phyloP scores from a whole-genome alignment of 2,329 filamentous ascomycete genomes.

The Aspergillus pseudoterreus region DNA sequence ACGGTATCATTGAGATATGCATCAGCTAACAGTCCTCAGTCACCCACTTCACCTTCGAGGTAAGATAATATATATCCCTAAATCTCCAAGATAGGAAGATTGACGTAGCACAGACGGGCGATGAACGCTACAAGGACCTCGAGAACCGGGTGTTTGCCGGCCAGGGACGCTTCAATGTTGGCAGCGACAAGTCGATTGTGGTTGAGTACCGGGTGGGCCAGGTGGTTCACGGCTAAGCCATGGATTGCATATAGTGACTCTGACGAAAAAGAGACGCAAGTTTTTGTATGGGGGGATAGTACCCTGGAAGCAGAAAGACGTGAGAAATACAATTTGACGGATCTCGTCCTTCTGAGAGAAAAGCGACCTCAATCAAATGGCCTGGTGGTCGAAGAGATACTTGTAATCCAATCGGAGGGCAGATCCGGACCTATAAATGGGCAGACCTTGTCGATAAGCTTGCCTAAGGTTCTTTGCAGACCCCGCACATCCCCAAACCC shows the following conservation, averaged over 20 bases:
- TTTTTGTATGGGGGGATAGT: too few species aligned
- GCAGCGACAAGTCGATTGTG: conserved; percentile 32
- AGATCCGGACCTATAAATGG: background rate
- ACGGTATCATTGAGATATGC: background rate
- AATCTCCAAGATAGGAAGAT: too few species aligned
- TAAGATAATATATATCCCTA: conserved; percentile 10
- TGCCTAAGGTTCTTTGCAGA: background rate
- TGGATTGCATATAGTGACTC: too few species aligned
- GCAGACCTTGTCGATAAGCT: background rate
- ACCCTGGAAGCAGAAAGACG: too few species aligned
- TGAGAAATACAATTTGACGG: background rate
- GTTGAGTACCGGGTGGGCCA: conserved; percentile 44
- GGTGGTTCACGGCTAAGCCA: conserved; percentile 23
- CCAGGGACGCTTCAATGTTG: conserved; percentile 37
- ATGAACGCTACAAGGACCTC: conserved; percentile 39
- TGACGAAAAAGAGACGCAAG: too few species aligned
- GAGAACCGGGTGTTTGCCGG: conserved; percentile 41
- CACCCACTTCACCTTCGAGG: conserved; percentile 37
- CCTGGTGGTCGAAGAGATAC: background rate
- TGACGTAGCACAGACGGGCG: conserved; percentile 31
- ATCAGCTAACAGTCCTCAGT: conserved; percentile 20
- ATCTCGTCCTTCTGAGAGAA: too few species aligned
- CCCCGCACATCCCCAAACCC: background rate
- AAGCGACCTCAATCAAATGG: too few species aligned
- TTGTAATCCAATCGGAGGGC: background rate